Evolutionary conservation across 2,329 filamentous ascomycete genomes (phyloP).

Genomic region (Fusarium sp.): DNA sequence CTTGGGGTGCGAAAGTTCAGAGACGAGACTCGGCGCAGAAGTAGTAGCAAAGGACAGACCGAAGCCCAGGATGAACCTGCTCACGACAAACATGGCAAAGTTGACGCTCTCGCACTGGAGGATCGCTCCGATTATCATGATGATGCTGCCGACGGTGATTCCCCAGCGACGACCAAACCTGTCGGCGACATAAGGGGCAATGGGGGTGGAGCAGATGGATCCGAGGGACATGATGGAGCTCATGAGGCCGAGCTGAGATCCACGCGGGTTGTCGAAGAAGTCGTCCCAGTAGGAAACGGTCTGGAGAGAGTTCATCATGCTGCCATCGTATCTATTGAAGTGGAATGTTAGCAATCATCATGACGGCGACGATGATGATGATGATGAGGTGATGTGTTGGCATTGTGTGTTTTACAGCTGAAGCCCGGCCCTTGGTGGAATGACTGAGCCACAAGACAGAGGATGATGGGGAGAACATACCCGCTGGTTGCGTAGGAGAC

Average conservation of each 20-base stretch:
- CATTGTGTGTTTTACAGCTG: too few species aligned
- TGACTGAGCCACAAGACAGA: neutral
- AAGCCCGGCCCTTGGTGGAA: too few species aligned
- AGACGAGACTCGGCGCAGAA: constrained; percentile 61
- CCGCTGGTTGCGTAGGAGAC: constrained; percentile 57
- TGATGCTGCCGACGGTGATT: constrained; percentile 46
- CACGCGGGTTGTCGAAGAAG: constrained; percentile 51
- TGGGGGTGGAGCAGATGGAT: constrained; percentile 51
- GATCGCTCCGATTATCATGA: constrained; percentile 48
- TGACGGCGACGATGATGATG: neutral
- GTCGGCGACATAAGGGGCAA: constrained; percentile 48
- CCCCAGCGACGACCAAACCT: constrained; percentile 46
- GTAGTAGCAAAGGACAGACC: constrained; percentile 65
- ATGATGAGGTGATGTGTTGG: neutral
- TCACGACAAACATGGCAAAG: constrained; percentile 64
- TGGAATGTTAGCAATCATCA: neutral
- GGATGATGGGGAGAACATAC: neutral
- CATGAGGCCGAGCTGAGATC: constrained; percentile 47
- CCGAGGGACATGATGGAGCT: constrained; percentile 62
- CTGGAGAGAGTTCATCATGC: constrained; percentile 63
- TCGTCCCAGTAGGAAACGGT: constrained; percentile 55
- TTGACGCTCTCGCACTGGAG: constrained; percentile 47
- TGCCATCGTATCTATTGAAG: constrained; percentile 54
- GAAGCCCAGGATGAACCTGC: constrained; percentile 65
- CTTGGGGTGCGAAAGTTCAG: constrained; percentile 65